These are phyloP conservation scores for Metschnikowia corniflorae DNA, from an alignment of 805 yeast species.

Conservation along the genomic window DNA sequence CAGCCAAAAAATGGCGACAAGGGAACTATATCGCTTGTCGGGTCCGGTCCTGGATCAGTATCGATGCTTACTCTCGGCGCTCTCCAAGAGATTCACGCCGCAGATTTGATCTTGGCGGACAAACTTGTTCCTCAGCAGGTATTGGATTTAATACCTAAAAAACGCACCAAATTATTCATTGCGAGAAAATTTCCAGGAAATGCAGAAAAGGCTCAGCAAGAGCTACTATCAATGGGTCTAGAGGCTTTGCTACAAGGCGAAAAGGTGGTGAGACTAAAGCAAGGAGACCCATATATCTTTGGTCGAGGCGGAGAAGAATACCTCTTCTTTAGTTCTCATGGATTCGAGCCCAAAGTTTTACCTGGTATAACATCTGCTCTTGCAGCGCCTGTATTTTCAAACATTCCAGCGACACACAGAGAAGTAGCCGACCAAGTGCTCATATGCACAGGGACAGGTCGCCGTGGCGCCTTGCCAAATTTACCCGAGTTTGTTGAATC, in stretches of 20 bases:
- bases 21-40: slow-evolving; percentile 79
- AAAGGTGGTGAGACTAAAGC: slow-evolving; percentile 84
- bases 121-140: slow-evolving; percentile 90
- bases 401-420: slow-evolving; percentile 88
- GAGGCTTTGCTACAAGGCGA: slow-evolving; percentile 60
- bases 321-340: slow-evolving; percentile 61
- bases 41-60: slow-evolving; percentile 91
- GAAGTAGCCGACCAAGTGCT: slow-evolving; percentile 90
- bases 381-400: slow-evolving; percentile 78
- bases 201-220: slow-evolving; percentile 90
- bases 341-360: slow-evolving; percentile 67
- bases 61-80: slow-evolving; percentile 85
- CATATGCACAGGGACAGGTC: slow-evolving; percentile 92
- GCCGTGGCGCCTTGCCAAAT: slow-evolving; percentile 75
- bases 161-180: slow-evolving; percentile 66
- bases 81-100: slow-evolving; percentile 68
- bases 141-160: slow-evolving; percentile 71
- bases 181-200: slow-evolving; percentile 96
- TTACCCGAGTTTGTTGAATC: slow-evolving; percentile 69
- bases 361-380: slow-evolving; percentile 91
- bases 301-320: slow-evolving; percentile 97
- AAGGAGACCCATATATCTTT: slow-evolving; percentile 94
- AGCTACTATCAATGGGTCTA: slow-evolving; percentile 70
- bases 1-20: slow-evolving; percentile 7
- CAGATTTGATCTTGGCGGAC: slow-evolving; percentile 85